Evolutionary conservation across 306 rosid genomes (phyloP), one percentile per base, ranked within the genome.

Genomic region (Acacia acuminata): DNA sequence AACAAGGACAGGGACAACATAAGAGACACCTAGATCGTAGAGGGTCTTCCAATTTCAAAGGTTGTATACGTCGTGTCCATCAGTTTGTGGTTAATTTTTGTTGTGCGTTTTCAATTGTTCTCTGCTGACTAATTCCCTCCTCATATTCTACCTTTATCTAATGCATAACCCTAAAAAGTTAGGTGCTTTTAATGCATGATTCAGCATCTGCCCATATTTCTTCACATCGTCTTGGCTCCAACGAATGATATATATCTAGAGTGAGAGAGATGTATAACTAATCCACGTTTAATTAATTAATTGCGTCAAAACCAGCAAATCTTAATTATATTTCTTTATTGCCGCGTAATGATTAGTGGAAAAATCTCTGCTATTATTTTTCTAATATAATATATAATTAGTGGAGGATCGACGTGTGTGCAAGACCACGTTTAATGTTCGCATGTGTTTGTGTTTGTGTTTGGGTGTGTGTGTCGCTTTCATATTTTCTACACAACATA

Each of bases 191-290:
- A 13, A 43, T 75, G 76, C 30, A 47, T 25, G 24, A 47, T 71
- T 73, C 7, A 64, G 73, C 76, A 79, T 73, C 83, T 73, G 53
- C 77, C 70, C 17, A 6, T 74, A 68, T 61, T 51, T 51, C 81
- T 78, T 51, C 32, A 75, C 74, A 24, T 64, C 73, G 34, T 73
- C 53, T 34, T 12, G 17, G 14, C 67, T 47, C 27, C 42, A 60
- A n/a, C 10, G 34, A 64, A 34, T 73, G 66, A 24, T 63, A 34
- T 64, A 42, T 47, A 20, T 50, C 56, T 51, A 56, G 63, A 20
- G 67, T 20, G 79, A 73, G 65, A 42, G 78, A 72, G 73, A 80
- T 74, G 78, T 45, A 45, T 42, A 60, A 61, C 78, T 60, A 80
- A 44, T 60, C 71, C 76, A 71, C n/a, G 14, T 45, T 71, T 44